These are phyloP conservation scores for Botrytis sinoallii DNA, from an alignment of 2,329 filamentous ascomycete genomes.

Conservation along the genomic window DNA sequence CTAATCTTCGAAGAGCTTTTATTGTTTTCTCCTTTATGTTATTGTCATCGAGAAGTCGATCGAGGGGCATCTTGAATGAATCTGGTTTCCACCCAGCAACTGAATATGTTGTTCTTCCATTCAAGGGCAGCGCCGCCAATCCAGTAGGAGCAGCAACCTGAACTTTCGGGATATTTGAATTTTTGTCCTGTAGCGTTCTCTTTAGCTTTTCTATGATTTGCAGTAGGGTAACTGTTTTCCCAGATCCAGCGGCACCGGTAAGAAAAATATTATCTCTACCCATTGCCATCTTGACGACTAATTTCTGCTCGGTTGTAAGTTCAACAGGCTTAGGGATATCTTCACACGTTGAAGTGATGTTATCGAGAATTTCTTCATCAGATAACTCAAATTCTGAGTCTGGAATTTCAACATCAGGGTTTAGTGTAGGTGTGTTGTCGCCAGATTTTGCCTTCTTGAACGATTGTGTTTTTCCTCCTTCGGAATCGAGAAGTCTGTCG, in stretches of 20 bases:
- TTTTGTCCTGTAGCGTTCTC: background rate
- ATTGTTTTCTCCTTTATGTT: constrained; percentile 5
- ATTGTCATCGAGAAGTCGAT: constrained; percentile 8
- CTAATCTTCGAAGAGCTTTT: constrained; percentile 18
- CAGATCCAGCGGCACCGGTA: constrained; percentile 34
- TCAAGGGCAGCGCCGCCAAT: constrained; percentile 32
- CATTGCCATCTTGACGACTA: constrained; percentile 31
- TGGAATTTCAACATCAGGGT: background rate
- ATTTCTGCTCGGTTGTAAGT: constrained; percentile 30
- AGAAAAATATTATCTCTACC: constrained; percentile 33
- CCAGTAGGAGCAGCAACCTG: constrained; percentile 34
- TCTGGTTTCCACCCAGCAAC: constrained; percentile 34
- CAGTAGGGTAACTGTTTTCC: constrained; percentile 32
- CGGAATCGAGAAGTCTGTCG: background rate
- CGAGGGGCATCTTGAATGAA: constrained; percentile 24
- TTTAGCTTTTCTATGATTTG: constrained; percentile 24
- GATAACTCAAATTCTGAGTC: constrained; percentile 7
- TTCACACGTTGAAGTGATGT: background rate
- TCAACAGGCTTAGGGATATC: background rate
- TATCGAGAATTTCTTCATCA: background rate
- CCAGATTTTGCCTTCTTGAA: background rate
- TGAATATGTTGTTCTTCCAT: constrained; percentile 32
- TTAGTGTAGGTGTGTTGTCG: background rate
- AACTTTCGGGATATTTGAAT: background rate
- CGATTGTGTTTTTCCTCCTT: background rate